A percentile compares a stretch with the other conserved stretches of the same genome.
phyloP scores from a whole-genome alignment of 306 rosid genomes.

The Fragaria vesca region DNA sequence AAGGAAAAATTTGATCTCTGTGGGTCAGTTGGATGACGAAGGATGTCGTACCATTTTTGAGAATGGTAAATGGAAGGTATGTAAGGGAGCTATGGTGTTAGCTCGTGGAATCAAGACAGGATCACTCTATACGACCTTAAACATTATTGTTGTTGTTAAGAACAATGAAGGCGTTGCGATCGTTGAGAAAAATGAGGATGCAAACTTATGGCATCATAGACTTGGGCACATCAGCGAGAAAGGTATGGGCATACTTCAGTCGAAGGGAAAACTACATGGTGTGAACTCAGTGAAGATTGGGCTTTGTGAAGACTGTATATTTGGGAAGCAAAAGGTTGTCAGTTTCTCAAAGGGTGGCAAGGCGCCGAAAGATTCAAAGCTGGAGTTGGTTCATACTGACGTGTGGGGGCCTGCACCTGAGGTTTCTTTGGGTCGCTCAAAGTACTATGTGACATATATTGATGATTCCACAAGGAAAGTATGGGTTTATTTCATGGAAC shows the following conservation, averaged over 20 bases:
- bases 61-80: neutral
- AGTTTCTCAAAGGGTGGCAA: neutral
- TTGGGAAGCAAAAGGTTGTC: neutral
- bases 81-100: constrained; percentile 3
- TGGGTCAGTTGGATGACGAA: neutral
- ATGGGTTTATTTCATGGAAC: neutral
- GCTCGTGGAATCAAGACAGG: neutral
- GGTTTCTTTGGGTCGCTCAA: neutral
- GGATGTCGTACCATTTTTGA: neutral
- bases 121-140: neutral
- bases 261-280: neutral
- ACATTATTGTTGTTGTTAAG: neutral
- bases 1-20: neutral
- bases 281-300: neutral
- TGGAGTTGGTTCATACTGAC: constrained; percentile 3
- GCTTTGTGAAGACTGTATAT: no score
- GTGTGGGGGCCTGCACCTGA: neutral
- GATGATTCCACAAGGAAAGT: neutral
- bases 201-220: neutral
- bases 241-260: neutral
- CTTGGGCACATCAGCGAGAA: constrained; percentile 13
- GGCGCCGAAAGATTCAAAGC: neutral
- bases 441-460: constrained; percentile 1
- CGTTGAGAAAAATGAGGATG: neutral
- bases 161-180: neutral